These are phyloP conservation scores for Helianthus tuberosus DNA, from an alignment of 129 eudicot species.

Conservation along the genomic window DNA sequence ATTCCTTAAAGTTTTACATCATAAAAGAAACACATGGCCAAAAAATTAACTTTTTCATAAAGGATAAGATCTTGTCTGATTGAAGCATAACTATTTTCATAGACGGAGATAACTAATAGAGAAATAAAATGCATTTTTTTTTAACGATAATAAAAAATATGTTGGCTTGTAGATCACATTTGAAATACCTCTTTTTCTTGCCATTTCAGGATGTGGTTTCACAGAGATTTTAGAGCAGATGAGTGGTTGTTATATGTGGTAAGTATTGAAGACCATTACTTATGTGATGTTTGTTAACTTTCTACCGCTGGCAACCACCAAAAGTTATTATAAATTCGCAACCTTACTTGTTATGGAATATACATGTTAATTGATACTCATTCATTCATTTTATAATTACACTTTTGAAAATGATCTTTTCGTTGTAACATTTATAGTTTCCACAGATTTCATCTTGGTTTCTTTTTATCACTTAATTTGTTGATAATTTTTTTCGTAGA, in stretches of 20 bases:
- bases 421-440: background rate
- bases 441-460: background rate
- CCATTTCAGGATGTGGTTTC: slow-evolving; percentile 94
- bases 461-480: background rate
- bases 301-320: slow-evolving; percentile 3
- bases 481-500: slow-evolving; percentile 34
- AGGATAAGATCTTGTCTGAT: background rate
- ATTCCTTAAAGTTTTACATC: slow-evolving; percentile 20
- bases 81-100: background rate
- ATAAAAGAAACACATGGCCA: background rate
- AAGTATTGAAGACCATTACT: slow-evolving; percentile 31
- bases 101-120: background rate
- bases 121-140: background rate
- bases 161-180: background rate
- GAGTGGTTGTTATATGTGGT: slow-evolving; percentile 91
- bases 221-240: slow-evolving; percentile 88
- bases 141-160: background rate
- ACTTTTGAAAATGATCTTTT: background rate
- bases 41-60: background rate
- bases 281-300: background rate
- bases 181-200: slow-evolving; percentile 14
- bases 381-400: slow-evolving; percentile 3
- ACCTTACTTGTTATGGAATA: slow-evolving; percentile 2
- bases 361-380: background rate
- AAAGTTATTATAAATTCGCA: background rate